Evolutionary conservation across 768 basidiomycete species (phyloP).

Genomic region (Collybia nuda): DNA sequence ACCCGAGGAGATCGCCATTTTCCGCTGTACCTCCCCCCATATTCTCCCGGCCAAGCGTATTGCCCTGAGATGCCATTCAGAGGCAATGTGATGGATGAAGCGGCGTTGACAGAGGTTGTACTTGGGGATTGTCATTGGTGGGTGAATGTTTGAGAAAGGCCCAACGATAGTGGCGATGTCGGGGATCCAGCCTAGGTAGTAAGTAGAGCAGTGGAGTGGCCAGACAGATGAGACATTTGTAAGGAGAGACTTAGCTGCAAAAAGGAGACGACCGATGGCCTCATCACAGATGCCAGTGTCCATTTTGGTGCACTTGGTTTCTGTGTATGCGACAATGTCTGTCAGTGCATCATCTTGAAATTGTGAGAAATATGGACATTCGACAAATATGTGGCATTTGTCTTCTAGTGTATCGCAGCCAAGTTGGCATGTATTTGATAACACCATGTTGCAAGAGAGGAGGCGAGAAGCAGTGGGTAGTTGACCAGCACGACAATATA

Average conservation of each 20-base stretch:
- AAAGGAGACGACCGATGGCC: background rate
- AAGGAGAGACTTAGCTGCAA: constrained; percentile 8
- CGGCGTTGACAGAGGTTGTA: background rate
- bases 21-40: constrained; percentile 1
- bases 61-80: background rate
- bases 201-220: constrained; percentile 3
- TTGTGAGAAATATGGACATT: background rate
- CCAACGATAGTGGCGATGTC: background rate
- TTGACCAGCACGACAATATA: constrained; percentile 19
- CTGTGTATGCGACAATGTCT: background rate
- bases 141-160: background rate
- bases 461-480: constrained; percentile 10
- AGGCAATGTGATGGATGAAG: background rate
- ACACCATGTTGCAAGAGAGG: background rate
- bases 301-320: background rate
- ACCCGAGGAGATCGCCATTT: background rate
- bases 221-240: background rate
- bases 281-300: background rate
- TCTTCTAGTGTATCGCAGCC: constrained; percentile 3
- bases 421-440: background rate
- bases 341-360: background rate
- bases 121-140: background rate
- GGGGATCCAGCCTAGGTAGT: constrained; percentile 3
- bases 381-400: constrained; percentile 6
- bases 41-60: constrained; percentile 4